Percentiles rank a stretch among this genome's conserved stretches.
phyloP scores from a whole-genome alignment of 805 yeast species.

The Kockiozyma suomiensis region DNA sequence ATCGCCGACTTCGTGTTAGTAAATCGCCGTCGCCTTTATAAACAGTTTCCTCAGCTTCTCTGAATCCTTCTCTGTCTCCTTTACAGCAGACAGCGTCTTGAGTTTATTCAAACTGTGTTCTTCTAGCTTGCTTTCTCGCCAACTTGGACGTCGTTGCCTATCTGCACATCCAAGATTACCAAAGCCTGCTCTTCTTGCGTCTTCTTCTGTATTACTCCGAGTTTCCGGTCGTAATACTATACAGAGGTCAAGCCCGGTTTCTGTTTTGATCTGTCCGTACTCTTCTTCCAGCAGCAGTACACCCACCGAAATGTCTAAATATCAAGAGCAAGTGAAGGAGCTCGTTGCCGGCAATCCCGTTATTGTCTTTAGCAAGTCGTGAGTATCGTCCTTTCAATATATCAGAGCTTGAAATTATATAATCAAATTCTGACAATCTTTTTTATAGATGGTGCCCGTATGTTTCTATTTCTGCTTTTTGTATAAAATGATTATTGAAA shows the following conservation, averaged over 20 bases:
- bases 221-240: background rate
- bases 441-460: slow-evolving; percentile 29
- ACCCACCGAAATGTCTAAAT: slow-evolving; percentile 27
- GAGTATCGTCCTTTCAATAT: slow-evolving; percentile 51
- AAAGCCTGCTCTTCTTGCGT: background rate
- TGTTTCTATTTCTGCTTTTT: background rate
- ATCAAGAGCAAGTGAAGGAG: slow-evolving; percentile 47
- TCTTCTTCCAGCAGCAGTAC: slow-evolving; percentile 12
- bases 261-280: slow-evolving; percentile 4
- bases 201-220: slow-evolving; percentile 1
- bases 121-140: background rate
- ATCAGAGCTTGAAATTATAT: no score
- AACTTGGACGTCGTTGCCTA: slow-evolving; percentile 1
- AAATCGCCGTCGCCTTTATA: background rate
- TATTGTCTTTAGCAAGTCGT: slow-evolving; percentile 79
- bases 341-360: slow-evolving; percentile 67
- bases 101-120: slow-evolving; percentile 3
- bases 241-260: slow-evolving; percentile 10
- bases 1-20: background rate
- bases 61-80: background rate
- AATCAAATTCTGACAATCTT: slow-evolving; percentile 31
- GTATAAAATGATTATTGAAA: background rate
- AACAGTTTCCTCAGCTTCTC: no score
- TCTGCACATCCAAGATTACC: background rate
- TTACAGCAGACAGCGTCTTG: no score